These are phyloP conservation scores for Solanum paucissectum DNA, from an alignment of 257 asterid genomes.

Conservation along the genomic window DNA sequence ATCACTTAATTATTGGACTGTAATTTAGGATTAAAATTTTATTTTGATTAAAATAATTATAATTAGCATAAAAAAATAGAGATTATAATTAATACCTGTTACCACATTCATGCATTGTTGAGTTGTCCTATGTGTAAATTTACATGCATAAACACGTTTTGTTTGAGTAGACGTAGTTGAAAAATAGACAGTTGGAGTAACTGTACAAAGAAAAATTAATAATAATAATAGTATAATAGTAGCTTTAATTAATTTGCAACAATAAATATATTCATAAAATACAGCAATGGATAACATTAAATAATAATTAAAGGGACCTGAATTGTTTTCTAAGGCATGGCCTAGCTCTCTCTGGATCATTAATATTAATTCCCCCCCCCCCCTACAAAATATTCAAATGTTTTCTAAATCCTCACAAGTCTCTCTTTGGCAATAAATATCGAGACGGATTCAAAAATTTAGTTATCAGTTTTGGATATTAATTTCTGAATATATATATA, in stretches of 20 bases:
- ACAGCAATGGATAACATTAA: background rate
- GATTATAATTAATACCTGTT: background rate
- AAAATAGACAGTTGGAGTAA: background rate
- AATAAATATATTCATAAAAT: background rate
- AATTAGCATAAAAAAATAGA: background rate
- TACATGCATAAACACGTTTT: background rate
- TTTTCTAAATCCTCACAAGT: background rate
- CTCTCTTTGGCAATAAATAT: background rate
- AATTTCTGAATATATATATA: too few species aligned
- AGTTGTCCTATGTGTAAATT: background rate
- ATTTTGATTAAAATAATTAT: background rate
- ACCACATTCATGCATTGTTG: background rate
- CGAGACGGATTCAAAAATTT: background rate
- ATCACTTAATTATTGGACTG: background rate
- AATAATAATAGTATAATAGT: too few species aligned
- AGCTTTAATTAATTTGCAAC: background rate
- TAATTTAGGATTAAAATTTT: background rate
- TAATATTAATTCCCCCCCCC: background rate
- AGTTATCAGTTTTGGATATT: too few species aligned
- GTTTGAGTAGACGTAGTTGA: background rate
- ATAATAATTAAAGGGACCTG: background rate
- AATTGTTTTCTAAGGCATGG: background rate
- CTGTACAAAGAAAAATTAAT: background rate
- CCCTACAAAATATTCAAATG: background rate
- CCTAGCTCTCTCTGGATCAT: background rate